Base-by-base conservation (phyloP, 1,284 basidiomycete genomes). In the Microbotryum lychnidis-dioicae region DNA sequence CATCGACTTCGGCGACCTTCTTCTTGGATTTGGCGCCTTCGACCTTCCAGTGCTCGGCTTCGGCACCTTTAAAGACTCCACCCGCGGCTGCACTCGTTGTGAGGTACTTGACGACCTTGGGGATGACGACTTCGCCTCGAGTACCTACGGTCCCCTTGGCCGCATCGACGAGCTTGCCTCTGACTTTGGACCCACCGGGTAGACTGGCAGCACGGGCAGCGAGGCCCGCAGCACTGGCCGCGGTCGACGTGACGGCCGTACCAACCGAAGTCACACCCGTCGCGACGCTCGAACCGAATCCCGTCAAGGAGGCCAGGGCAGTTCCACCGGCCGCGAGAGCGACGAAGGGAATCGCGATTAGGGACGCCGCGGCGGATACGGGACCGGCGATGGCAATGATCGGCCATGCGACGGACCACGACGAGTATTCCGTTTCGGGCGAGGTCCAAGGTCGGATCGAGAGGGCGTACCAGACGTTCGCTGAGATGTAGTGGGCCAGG, bases 1-100 rank as follows among this genome's bases (percentile, higher is more conserved):
- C 65, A 5, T 69, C 67, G 10, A 69, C 59, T 50, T 69, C 67
- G 25, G 62, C 57, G 10, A 69, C 21, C 63, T 62, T 61, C 45
- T 52, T 60, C 46, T 46, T 23, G 25, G 42, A 44, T 7, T 62
- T 59, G 47, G 52, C 54, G 27, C 55, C 53, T 18, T 33, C 56
- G 16, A 53, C 44, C 29, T 46, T 33, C n/a, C 33, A 29, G 5
- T 37, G 18, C n/a, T n/a, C 44, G 4, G 21, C 27, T 6, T 52
- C 54, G n/a, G n/a, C 10, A 20, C 52, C 12, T 33, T 45, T 49
- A 29, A 27, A 5, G 16, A 7, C 27, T 42, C 48, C 48, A 6
- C 48, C 48, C 14, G 37, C 50, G 29, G 50, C 50, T 6, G 33
- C 20, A 6, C 51, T 56, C 23, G 49, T 57, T 1, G 56, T 56